A percentile compares a stretch with the other conserved stretches of the same genome.
These are phyloP conservation scores for Spathaspora girioi DNA, from an alignment of 805 yeast genomes.

Conservation along the genomic window DNA sequence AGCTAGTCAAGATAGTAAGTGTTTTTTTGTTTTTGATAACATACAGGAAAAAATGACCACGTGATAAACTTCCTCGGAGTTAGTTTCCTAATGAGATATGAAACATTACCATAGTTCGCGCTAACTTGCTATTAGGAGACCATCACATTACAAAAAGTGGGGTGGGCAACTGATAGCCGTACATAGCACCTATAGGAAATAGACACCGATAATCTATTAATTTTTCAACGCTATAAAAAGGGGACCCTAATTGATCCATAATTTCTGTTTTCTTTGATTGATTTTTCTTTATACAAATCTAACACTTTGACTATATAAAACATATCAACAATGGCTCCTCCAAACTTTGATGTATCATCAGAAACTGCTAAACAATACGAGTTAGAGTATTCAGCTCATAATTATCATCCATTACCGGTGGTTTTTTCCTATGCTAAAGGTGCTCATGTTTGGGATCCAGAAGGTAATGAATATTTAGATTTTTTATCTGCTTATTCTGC, in stretches of 20 bases:
- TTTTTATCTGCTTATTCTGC: conserved; percentile 95
- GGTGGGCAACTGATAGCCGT: neutral
- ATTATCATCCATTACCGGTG: conserved; percentile 95
- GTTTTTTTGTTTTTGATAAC: too few relatives aligned
- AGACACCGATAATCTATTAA: neutral
- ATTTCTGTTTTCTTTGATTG: neutral
- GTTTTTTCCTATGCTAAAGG: conserved; percentile 85
- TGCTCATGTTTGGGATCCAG: conserved; percentile 97
- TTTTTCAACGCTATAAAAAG: neutral
- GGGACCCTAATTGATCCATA: neutral
- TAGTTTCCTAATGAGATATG: too few relatives aligned
- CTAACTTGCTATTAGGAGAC: neutral
- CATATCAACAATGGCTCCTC: conserved; percentile 15
- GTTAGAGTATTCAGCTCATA: conserved; percentile 85
- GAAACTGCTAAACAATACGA: conserved; percentile 65
- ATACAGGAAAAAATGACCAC: too few relatives aligned
- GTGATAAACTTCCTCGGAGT: too few relatives aligned
- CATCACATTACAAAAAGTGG: neutral
- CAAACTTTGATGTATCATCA: conserved; percentile 55
- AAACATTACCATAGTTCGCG: neutral
- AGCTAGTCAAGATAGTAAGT: too few relatives aligned
- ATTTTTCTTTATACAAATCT: neutral
- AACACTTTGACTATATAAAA: too few relatives aligned
- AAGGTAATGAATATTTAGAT: conserved; percentile 90
- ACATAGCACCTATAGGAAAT: neutral